Evolutionary conservation across 306 rosid species (phyloP).

Genomic region (Lotus japonicus): DNA sequence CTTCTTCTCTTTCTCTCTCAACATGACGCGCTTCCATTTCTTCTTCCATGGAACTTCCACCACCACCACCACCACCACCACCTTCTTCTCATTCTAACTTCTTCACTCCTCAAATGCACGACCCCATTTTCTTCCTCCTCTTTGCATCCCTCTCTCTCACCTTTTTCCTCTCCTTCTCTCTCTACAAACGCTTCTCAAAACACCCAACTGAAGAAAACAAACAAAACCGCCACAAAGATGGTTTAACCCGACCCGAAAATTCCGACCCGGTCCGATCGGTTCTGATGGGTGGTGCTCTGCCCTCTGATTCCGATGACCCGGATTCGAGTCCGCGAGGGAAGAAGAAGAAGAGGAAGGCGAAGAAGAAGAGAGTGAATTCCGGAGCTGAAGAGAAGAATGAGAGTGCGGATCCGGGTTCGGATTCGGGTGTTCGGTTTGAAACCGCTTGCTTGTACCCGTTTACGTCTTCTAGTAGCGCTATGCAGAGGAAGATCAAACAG

Average conservation of each 20-base stretch:
- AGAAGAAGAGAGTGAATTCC: slow-evolving; percentile 48
- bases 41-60: slow-evolving; percentile 42
- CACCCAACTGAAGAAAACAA: no score
- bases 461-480: slow-evolving; percentile 63
- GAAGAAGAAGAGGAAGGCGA: slow-evolving; percentile 65
- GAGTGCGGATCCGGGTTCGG: slow-evolving; percentile 6
- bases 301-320: slow-evolving; percentile 37
- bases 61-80: not conserved
- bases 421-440: slow-evolving; percentile 31
- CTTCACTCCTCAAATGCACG: slow-evolving; percentile 16
- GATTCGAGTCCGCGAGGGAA: slow-evolving; percentile 26
- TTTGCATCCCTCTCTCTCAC: slow-evolving; percentile 17
- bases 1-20: not conserved
- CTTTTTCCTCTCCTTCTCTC: slow-evolving; percentile 20
- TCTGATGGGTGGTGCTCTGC: slow-evolving; percentile 38
- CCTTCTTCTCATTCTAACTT: slow-evolving; percentile 17
- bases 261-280: slow-evolving; percentile 40
- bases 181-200: slow-evolving; percentile 25
- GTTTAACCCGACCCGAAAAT: slow-evolving; percentile 6
- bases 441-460: slow-evolving; percentile 58
- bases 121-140: slow-evolving; percentile 36
- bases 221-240: slow-evolving; percentile 1
- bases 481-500: slow-evolving; percentile 78
- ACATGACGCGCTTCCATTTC: slow-evolving; percentile 34
- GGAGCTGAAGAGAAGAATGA: slow-evolving; percentile 19